Evolutionary conservation across 305 asterid species (phyloP).

Genomic region (Withania somnifera): DNA sequence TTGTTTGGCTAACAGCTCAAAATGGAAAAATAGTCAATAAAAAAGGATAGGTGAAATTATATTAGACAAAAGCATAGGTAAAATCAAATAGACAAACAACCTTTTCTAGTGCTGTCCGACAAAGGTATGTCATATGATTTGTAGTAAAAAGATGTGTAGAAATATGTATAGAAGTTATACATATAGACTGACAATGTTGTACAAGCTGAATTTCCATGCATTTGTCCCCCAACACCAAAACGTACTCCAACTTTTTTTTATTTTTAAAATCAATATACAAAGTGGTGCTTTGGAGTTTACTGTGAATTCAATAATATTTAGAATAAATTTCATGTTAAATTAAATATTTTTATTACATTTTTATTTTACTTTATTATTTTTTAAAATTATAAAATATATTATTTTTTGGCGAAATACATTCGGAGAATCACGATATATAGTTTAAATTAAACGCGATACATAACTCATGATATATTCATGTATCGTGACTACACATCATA

Average conservation of each 20-base stretch:
- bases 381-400: too few species aligned
- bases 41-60: not conserved
- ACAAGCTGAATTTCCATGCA: not conserved
- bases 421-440: too few species aligned
- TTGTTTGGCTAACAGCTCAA: not conserved
- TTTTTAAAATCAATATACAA: too few species aligned
- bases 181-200: not conserved
- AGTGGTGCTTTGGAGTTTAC: too few species aligned
- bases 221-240: not conserved
- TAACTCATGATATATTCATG: too few species aligned
- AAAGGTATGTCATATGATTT: slow-evolving; percentile 1
- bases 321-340: too few species aligned
- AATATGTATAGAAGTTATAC: not conserved
- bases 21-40: not conserved
- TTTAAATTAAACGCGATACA: too few species aligned
- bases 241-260: not conserved
- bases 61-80: not conserved
- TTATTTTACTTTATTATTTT: too few species aligned
- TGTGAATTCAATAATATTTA: too few species aligned
- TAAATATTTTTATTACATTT: too few species aligned
- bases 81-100: not conserved
- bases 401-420: too few species aligned
- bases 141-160: not conserved
- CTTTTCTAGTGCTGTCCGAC: not conserved
- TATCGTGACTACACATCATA: too few species aligned